Evolutionary conservation across 768 basidiomycete species (phyloP).

Genomic region (Russula abietina): DNA sequence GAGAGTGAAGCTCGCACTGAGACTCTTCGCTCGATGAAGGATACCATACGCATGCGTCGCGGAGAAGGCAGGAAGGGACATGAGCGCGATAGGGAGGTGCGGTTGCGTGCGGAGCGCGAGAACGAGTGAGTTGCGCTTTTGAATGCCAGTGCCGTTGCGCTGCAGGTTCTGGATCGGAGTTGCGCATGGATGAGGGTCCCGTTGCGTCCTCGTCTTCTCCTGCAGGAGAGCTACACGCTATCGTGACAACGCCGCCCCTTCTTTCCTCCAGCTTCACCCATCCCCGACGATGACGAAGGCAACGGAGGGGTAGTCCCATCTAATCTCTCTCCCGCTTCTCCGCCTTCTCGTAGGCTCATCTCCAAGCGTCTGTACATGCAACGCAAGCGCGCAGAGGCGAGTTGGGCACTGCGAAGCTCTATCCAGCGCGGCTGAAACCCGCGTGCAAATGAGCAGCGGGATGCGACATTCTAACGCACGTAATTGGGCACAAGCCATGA

Average conservation of each 20-base stretch:
- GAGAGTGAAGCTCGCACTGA: neutral
- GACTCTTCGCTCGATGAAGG: neutral
- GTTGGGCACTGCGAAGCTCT: constrained; percentile 34
- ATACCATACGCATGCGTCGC: neutral
- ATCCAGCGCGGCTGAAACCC: constrained; percentile 34
- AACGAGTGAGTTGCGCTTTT: constrained; percentile 27
- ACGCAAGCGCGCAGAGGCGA: constrained; percentile 50
- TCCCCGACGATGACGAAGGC: neutral
- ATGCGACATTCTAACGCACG: no score
- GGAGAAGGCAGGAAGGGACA: neutral
- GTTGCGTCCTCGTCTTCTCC: neutral
- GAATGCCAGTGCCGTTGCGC: constrained; percentile 34
- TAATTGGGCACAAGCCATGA: no score
- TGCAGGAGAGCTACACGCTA: neutral
- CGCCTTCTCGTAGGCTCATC: constrained; percentile 51
- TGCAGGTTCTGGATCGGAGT: constrained; percentile 27
- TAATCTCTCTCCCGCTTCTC: constrained; percentile 41
- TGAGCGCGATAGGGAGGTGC: constrained; percentile 29
- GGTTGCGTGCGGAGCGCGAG: constrained; percentile 7
- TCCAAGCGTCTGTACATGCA: constrained; percentile 69
- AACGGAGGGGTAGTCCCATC: neutral
- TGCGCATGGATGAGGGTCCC: constrained; percentile 28
- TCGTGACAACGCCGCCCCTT: neutral
- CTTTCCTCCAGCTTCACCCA: neutral
- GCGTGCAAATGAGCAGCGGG: no score